These are phyloP conservation scores for Moesziomyces globuligerus DNA, from an alignment of 1,284 basidiomycete species.

Conservation along the genomic window DNA sequence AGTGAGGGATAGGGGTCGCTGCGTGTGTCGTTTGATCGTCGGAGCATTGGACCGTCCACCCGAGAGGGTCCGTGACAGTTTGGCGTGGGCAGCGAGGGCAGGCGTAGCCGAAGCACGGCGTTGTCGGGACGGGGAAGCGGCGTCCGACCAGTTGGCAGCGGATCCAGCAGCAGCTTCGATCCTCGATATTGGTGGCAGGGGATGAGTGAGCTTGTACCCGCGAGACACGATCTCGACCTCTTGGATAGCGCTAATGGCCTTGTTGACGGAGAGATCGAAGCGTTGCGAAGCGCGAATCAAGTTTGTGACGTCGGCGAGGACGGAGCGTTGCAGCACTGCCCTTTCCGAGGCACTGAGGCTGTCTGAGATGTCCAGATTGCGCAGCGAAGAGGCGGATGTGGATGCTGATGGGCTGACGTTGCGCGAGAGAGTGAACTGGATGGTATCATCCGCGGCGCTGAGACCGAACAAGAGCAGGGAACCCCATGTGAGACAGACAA, in stretches of 20 bases:
- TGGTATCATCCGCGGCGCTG: conserved; percentile 22
- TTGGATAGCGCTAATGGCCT: conserved; percentile 61
- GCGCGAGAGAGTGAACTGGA: conserved; percentile 31
- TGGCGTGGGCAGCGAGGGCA: conserved; percentile 7
- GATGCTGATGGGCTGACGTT: neutral
- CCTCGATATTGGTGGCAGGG: conserved; percentile 64
- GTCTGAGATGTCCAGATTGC: conserved; percentile 4
- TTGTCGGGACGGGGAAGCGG: conserved; percentile 21
- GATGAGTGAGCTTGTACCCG: conserved; percentile 61
- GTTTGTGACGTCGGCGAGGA: conserved; percentile 11
- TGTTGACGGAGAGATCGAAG: conserved; percentile 57
- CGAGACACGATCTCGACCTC: conserved; percentile 65
- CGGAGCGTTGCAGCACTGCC: conserved; percentile 15
- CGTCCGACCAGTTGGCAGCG: neutral
- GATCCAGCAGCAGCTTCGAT: conserved; percentile 50
- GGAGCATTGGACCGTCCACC: conserved; percentile 27
- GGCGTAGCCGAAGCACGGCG: conserved; percentile 13
- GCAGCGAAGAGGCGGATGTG: conserved; percentile 13
- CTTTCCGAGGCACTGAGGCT: conserved; percentile 15
- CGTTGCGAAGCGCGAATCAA: conserved; percentile 51
- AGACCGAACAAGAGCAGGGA: conserved; percentile 28
- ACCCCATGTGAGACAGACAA: conserved; percentile 26
- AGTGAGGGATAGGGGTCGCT: conserved; percentile 29
- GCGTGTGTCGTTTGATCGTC: conserved; percentile 24
- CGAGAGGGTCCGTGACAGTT: conserved; percentile 42